Evolutionary conservation across 2,329 filamentous ascomycete genomes (phyloP).

Genomic region (Verticillium longisporum): DNA sequence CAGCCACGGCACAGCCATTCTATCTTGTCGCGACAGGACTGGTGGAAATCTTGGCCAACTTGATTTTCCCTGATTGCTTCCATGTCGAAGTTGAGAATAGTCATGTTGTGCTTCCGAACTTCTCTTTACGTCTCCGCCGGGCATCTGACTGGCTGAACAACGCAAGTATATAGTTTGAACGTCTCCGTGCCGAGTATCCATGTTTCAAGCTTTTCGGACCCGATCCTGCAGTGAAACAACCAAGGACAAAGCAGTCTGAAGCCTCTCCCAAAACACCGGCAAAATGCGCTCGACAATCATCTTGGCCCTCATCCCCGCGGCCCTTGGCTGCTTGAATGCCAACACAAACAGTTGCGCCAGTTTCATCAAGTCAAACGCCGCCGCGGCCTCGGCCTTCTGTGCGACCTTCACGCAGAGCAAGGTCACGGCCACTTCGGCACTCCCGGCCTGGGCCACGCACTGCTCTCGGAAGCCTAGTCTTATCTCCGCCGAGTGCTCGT

Average conservation of each 20-base stretch:
- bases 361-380: conserved; percentile 22
- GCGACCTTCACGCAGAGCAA: conserved; percentile 22
- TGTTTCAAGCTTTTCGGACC: background rate
- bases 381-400: conserved; percentile 24
- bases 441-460: conserved; percentile 20
- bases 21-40: background rate
- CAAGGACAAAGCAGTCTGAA: background rate
- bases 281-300: conserved; percentile 13
- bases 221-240: background rate
- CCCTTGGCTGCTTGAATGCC: conserved; percentile 20
- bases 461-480: conserved; percentile 19
- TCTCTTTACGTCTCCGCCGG: background rate
- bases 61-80: background rate
- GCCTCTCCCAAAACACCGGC: background rate
- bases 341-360: conserved; percentile 21
- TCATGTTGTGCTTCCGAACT: background rate
- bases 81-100: background rate
- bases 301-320: conserved; percentile 15
- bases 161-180: background rate
- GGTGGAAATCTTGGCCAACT: background rate
- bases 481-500: conserved; percentile 24
- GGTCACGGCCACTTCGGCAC: conserved; percentile 18
- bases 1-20: background rate
- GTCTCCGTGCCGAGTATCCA: background rate
- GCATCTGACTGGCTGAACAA: background rate